phyloP scores from a whole-genome alignment of 345 rosid genomes.

The Microcos paniculata region DNA sequence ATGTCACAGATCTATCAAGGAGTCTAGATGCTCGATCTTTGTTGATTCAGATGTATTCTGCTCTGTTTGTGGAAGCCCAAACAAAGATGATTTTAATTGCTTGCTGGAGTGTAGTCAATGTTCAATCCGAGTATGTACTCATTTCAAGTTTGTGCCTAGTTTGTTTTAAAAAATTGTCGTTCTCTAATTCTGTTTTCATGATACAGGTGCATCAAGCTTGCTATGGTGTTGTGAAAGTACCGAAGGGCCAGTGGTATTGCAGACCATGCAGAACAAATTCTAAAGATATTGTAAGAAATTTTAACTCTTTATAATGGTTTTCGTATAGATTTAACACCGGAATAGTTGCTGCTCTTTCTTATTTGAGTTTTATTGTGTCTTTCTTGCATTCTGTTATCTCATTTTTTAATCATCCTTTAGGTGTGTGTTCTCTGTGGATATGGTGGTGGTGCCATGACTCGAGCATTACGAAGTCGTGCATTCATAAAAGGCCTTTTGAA shows the following conservation, averaged over 20 bases:
- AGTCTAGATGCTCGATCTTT: constrained; percentile 10
- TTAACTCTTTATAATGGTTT: neutral
- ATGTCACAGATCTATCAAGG: constrained; percentile 25
- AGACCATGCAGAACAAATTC: constrained; percentile 45
- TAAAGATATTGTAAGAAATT: constrained; percentile 37
- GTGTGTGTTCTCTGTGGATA: constrained; percentile 59
- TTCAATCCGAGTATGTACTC: constrained; percentile 34
- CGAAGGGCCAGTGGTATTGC: constrained; percentile 48
- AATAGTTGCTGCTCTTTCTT: neutral
- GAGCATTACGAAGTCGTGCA: constrained; percentile 34
- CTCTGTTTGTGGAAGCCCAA: constrained; percentile 53
- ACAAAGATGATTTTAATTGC: constrained; percentile 39
- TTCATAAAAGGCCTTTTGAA: constrained; percentile 43
- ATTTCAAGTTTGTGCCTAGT: neutral
- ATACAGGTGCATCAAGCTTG: constrained; percentile 56
- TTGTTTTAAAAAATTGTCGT: neutral
- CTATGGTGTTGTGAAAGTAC: constrained; percentile 47
- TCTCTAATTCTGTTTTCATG: constrained; percentile 4
- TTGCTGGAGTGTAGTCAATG: constrained; percentile 44
- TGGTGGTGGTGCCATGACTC: constrained; percentile 54
- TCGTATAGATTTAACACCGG: neutral
- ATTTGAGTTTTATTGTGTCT: neutral
- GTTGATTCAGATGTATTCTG: constrained; percentile 32
- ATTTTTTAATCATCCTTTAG: constrained; percentile 18
- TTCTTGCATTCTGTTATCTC: neutral